Conservation (phyloP, 768 basidiomycete species). For the Leccinum aurantiacum region DNA sequence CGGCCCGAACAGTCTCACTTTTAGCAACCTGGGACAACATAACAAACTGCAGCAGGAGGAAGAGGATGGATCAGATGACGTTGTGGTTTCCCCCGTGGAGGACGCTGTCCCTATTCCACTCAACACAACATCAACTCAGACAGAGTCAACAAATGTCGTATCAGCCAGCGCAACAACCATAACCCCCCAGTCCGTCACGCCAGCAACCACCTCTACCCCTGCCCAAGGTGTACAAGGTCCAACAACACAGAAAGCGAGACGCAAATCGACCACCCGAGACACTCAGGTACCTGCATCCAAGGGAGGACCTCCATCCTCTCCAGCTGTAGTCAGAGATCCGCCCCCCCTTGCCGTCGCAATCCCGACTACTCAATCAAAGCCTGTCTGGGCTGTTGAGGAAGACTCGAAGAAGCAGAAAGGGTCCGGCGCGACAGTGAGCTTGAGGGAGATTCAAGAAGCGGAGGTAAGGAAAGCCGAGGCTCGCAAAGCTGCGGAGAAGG, state of each 20-base stretch:
- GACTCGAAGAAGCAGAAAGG: slow-evolving; percentile 58
- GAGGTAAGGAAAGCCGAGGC: slow-evolving; percentile 81
- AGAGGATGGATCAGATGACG: slow-evolving; percentile 20
- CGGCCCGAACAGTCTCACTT: slow-evolving; percentile 52
- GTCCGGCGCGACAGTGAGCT: slow-evolving; percentile 51
- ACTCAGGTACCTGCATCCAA: slow-evolving; percentile 25
- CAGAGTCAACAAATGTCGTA: slow-evolving; percentile 14
- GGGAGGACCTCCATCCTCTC: slow-evolving; percentile 7
- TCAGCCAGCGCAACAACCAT: slow-evolving; percentile 1
- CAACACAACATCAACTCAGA: slow-evolving; percentile 12
- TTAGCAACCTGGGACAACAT: slow-evolving; percentile 59
- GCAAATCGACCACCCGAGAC: slow-evolving; percentile 30
- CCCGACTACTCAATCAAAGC: slow-evolving; percentile 40
- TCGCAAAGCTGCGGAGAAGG: slow-evolving; percentile 71
- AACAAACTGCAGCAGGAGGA: slow-evolving; percentile 50
- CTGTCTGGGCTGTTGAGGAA: slow-evolving; percentile 69
- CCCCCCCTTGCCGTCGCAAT: slow-evolving; percentile 22
- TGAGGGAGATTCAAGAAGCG: slow-evolving; percentile 94
- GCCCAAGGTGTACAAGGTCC: slow-evolving; percentile 19
- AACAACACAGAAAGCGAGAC: slow-evolving; percentile 25
- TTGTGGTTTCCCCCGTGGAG: slow-evolving; percentile 20
- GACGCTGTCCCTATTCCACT: slow-evolving; percentile 18
- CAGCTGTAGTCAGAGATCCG: slow-evolving; percentile 20
- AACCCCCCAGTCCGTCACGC: slow-evolving; percentile 10
- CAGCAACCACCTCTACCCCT: slow-evolving; percentile 14